Base-by-base conservation (phyloP, 257 asterid genomes). In the Marsdenia floribunda region DNA sequence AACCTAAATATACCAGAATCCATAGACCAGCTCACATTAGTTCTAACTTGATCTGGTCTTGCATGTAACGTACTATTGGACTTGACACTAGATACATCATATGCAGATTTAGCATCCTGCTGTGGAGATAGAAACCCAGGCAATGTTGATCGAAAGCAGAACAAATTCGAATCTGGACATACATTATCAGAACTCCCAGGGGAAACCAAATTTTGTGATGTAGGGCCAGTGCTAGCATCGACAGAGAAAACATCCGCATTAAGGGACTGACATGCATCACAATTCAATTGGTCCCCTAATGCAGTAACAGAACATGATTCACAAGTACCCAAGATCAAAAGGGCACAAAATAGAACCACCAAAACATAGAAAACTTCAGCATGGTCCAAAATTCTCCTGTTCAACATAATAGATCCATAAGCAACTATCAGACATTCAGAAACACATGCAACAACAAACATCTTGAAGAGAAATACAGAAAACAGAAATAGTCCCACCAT, bases 141-240 rank as follows among this genome's bases (percentile, higher is more conserved):
- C 74, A 89, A 83, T 22, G 93, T 93, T 15, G 97, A 87, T 5
- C 86, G 90, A 78, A 90, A 93, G 83, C 97, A 93, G 76, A 90
- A 89, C 54, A 82, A 74, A 64, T 83, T 78, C 0, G 87, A 78
- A 83, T 82, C 65, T 5, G 86, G 87, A 79, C 96, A 91, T 68
- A 83, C 75, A 47, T 44, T 76, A 58, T 73, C 84, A 69, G 79
- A 72, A 64, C 80, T 66, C 66, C 3, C 74, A 33, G 22, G 78
- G 79, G 81, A 79, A 29, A 66, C 80, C 9, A 80, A 54, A 72
- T 73, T 73, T 73, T 68, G 81, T 3, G 80, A 80, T 35, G 18
- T 79, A 71, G 61, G 76, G 18, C 77, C 83, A 2, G 83, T 78
- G 78, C 73, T 73, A 59, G 73, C 69, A 73, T 82, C 83, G 64